Base-by-base conservation (phyloP, 352 stramenopile genomes). In the Pythium insidiosum region DNA sequence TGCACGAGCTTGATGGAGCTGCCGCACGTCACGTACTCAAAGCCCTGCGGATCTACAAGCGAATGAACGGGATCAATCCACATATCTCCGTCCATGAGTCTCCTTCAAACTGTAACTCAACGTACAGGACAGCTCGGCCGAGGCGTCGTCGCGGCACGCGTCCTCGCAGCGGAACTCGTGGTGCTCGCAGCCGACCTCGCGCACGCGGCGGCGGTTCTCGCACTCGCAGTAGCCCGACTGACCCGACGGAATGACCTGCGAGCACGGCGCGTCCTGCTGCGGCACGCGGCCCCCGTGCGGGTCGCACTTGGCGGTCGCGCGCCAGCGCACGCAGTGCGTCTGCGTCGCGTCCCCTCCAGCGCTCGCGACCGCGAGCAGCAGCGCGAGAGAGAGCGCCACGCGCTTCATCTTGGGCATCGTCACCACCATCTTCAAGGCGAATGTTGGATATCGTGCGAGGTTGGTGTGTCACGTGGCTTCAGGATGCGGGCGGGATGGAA, bases 1-100 rank as follows among this genome's bases (percentile, higher is more conserved):
- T 92, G 73, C 25, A 88, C 77, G 18, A 92, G 53, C 57, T 92
- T 92, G 48, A 92, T 85, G 34, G 77, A 82, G 49, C 76, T 89
- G 31, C 80, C 80, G 23, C 80, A 92, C 26, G 76, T 92, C 44
- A 92, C 80, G 34, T 79, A 63, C 59, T 89, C 74, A 37, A 92
- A 88, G 20, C 75, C 80, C 28, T 68, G 51, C 11, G 80, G 73
- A 35, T 85, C 77, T 90, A 33, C 3, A 29, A 20, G 52, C 22
- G 13, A 50, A 48, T 26, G 19, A 38, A 29, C 4, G 15, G 5
- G 18, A 42, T 54, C 21, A 41, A n/a, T n/a, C 38, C 19, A n/a
- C n/a, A 29, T 36, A 19, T 18, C 23, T n/a, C n/a, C n/a, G n/a
- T n/a, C n/a, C n/a, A n/a, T n/a, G n/a, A n/a, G n/a, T n/a, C n/a